Evolutionary conservation across 1,284 basidiomycete species (phyloP).

Genomic region (Trichosporon faecale): DNA sequence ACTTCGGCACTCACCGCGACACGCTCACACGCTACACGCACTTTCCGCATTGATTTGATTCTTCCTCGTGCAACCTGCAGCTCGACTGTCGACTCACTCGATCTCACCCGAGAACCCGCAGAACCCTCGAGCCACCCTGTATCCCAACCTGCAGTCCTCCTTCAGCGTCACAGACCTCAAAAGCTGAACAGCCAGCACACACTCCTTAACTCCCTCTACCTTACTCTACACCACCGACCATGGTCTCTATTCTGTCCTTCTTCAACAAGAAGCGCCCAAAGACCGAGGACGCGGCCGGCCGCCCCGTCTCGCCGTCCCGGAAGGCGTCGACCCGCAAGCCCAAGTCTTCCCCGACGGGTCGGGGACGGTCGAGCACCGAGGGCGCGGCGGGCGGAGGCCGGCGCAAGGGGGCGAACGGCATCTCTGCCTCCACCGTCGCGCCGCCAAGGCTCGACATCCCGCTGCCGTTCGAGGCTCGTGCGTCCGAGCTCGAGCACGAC

Average conservation of each 20-base stretch:
- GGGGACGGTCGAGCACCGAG: constrained; percentile 2
- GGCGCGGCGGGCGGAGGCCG: not conserved
- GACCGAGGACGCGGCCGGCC: constrained; percentile 2
- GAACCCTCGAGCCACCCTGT: constrained; percentile 4
- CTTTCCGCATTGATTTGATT: not conserved
- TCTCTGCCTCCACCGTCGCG: constrained; percentile 14
- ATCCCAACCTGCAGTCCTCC: constrained; percentile 9
- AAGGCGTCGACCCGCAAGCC: constrained; percentile 10
- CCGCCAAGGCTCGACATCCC: constrained; percentile 24
- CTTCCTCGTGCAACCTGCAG: not conserved
- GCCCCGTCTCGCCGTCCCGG: constrained; percentile 13
- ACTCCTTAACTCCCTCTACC: not conserved
- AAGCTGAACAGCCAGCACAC: not conserved
- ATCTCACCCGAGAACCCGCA: not conserved
- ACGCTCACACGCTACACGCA: not conserved
- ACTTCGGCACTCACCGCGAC: not conserved
- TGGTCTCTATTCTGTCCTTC: constrained; percentile 42
- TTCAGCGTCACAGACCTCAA: not conserved
- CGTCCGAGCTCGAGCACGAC: constrained; percentile 5
- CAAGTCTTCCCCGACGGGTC: constrained; percentile 3
- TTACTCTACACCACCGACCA: constrained; percentile 16
- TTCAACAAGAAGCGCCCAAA: constrained; percentile 39
- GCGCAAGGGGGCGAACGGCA: constrained; percentile 13
- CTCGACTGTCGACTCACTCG: not conserved
- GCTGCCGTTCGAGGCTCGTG: constrained; percentile 21